A percentile compares a stretch with the other conserved stretches of the same genome.
These are phyloP conservation scores for Phialocephala subalpina DNA, from an alignment of 2,329 filamentous ascomycete genomes.

Conservation along the genomic window DNA sequence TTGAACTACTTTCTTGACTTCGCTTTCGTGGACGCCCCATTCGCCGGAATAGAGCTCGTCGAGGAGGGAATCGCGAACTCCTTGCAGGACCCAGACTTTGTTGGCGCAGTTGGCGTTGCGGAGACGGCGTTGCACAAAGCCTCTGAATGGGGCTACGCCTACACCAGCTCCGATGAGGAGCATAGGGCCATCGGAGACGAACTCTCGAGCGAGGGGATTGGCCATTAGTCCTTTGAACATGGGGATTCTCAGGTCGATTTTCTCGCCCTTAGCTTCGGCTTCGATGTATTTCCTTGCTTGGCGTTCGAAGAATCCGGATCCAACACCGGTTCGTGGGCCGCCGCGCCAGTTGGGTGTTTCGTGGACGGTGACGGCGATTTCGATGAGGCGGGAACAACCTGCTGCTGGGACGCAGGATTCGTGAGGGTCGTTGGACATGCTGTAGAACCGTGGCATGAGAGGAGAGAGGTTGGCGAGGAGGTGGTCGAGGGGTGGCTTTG, in stretches of 20 bases:
- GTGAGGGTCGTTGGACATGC: constrained; percentile 93
- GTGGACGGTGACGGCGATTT: constrained; percentile 97
- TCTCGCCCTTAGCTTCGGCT: constrained; percentile 68
- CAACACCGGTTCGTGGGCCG: constrained; percentile 80
- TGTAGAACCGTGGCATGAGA: constrained; percentile 98
- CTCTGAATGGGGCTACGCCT: constrained; percentile 95
- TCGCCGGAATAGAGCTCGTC: constrained; percentile 98
- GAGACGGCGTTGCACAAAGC: constrained; percentile 92
- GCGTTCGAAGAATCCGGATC: constrained; percentile 92
- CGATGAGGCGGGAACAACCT: constrained; percentile 78
- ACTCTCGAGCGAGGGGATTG: constrained; percentile 91
- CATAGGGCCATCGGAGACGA: constrained; percentile 95
- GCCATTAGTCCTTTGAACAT: constrained; percentile 99
- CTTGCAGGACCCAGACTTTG: constrained; percentile 97
- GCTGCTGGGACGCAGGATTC: constrained; percentile 52
- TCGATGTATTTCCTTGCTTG: constrained; percentile 77
- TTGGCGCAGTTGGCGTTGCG: constrained; percentile 97
- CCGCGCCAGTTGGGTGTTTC: constrained; percentile 82
- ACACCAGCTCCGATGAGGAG: constrained; percentile 96
- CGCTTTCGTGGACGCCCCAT: constrained; percentile 90
- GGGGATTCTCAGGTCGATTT: constrained; percentile 77
- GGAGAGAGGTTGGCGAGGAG: constrained; percentile 83
- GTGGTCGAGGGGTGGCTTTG: constrained; percentile 84
- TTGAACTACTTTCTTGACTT: constrained; percentile 84
- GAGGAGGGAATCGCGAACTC: constrained; percentile 89